Evolutionary conservation across 1,139 yeast species (phyloP).

Genomic region (Taphrina wiesneri): DNA sequence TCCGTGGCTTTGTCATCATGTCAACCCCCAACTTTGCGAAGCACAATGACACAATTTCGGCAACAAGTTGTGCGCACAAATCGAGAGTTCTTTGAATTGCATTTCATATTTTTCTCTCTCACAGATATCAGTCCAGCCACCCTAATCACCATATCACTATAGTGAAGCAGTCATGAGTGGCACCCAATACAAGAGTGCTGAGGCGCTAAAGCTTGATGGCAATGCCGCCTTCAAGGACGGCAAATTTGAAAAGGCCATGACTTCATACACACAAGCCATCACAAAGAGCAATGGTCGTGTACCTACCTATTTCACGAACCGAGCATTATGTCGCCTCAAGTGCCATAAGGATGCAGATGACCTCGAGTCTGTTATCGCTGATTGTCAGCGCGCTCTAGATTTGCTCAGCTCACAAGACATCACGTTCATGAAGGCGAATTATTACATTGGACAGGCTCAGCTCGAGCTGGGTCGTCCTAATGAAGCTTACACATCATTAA

Average conservation of each 20-base stretch:
- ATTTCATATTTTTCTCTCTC: background rate
- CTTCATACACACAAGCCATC: slow-evolving; percentile 31
- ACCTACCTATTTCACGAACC: slow-evolving; percentile 27
- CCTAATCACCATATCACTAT: background rate
- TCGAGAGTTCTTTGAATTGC: background rate
- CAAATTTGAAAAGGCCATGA: slow-evolving; percentile 29
- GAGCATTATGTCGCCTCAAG: slow-evolving; percentile 25
- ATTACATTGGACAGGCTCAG: slow-evolving; percentile 43
- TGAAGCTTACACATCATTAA: slow-evolving; percentile 45
- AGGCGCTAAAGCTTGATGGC: slow-evolving; percentile 28
- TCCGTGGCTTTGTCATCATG: slow-evolving; percentile 2
- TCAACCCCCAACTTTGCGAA: background rate
- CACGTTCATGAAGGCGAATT: slow-evolving; percentile 32
- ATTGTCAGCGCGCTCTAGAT: slow-evolving; percentile 26
- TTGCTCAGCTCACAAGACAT: slow-evolving; percentile 3
- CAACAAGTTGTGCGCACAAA: background rate
- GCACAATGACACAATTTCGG: background rate
- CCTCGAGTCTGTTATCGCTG: slow-evolving; percentile 22
- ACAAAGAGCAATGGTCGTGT: slow-evolving; percentile 28
- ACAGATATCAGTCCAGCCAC: background rate
- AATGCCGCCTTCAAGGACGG: slow-evolving; percentile 29
- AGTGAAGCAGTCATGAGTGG: slow-evolving; percentile 6
- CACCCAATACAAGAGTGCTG: slow-evolving; percentile 25
- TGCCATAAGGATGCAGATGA: background rate
- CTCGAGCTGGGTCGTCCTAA: slow-evolving; percentile 43